Conservation (phyloP, 177 flowering plant genomes). For the Telopea speciosissima region DNA sequence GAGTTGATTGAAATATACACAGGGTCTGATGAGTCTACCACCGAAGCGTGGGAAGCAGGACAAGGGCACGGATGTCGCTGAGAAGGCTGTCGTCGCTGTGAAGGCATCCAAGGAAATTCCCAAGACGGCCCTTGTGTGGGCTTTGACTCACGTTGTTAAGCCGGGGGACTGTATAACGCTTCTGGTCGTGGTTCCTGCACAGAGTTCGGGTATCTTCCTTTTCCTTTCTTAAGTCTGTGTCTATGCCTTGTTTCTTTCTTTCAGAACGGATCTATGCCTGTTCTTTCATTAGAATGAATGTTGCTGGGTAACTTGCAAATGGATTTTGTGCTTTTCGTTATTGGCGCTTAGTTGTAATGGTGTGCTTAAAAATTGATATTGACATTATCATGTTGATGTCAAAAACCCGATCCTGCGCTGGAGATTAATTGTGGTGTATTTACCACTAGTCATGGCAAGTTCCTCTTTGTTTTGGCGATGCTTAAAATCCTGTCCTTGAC, state of each 20-base stretch:
- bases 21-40: slow-evolving; percentile 25
- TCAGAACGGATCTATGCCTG: background rate
- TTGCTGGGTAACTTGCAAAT: no score
- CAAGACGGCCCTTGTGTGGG: slow-evolving; percentile 65
- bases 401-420: background rate
- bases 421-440: background rate
- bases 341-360: background rate
- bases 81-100: slow-evolving; percentile 72
- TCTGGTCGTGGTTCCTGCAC: slow-evolving; percentile 57
- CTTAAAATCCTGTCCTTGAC: background rate
- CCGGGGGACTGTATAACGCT: slow-evolving; percentile 73
- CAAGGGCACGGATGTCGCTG: slow-evolving; percentile 30
- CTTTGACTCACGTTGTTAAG: slow-evolving; percentile 80
- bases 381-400: background rate
- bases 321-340: background rate
- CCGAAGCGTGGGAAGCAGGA: slow-evolving; percentile 30
- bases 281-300: no score
- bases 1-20: slow-evolving; percentile 3
- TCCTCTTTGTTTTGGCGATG: background rate
- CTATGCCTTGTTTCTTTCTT: no score
- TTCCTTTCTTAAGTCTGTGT: background rate
- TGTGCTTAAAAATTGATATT: background rate
- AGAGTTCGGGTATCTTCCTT: slow-evolving; percentile 41
- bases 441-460: background rate
- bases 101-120: slow-evolving; percentile 70